phyloP scores from a whole-genome alignment of 2,329 filamentous ascomycete genomes.

The Phyllosticta citribraziliensis region DNA sequence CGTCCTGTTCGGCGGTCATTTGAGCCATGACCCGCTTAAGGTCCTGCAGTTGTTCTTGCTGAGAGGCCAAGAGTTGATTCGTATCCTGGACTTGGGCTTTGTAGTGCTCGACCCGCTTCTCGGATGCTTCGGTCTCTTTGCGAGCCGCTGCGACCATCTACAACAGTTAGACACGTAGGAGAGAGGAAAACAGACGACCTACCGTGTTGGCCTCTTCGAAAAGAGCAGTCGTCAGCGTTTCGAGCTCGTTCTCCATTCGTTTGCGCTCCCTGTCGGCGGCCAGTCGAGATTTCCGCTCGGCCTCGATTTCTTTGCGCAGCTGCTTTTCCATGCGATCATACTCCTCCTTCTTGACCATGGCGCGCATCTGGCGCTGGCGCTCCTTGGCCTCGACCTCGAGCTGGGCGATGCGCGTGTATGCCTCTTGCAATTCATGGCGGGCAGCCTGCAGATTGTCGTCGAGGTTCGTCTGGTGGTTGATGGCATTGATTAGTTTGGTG shows the following conservation, averaged over 20 bases:
- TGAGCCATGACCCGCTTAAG: constrained; percentile 88
- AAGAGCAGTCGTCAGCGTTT: constrained; percentile 80
- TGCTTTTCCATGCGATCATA: constrained; percentile 48
- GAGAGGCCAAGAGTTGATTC: constrained; percentile 72
- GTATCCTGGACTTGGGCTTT: constrained; percentile 78
- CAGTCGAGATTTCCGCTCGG: constrained; percentile 31
- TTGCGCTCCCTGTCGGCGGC: constrained; percentile 58
- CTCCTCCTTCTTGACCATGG: constrained; percentile 64
- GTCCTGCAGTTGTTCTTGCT: constrained; percentile 86
- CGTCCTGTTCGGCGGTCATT: constrained; percentile 65
- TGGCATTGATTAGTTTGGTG: constrained; percentile 92
- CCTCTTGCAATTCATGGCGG: constrained; percentile 69
- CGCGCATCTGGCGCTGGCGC: constrained; percentile 39
- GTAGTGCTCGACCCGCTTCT: constrained; percentile 81
- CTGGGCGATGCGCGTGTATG: constrained; percentile 55
- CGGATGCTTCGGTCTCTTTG: constrained; percentile 68
- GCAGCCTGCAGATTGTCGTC: constrained; percentile 80
- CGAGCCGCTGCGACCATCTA: constrained; percentile 88
- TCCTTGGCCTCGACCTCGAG: constrained; percentile 61
- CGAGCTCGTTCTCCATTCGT: constrained; percentile 83
- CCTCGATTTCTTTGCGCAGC: constrained; percentile 31
- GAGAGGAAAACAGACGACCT: constrained; percentile 15
- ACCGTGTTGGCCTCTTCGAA: constrained; percentile 95
- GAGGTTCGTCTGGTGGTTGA: constrained; percentile 88
- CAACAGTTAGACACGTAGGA: constrained; percentile 13